Percentiles rank a stretch among this genome's conserved stretches.
These are phyloP conservation scores for Avena atlantica DNA, from an alignment of 176 grass and related monocot species.

Conservation along the genomic window DNA sequence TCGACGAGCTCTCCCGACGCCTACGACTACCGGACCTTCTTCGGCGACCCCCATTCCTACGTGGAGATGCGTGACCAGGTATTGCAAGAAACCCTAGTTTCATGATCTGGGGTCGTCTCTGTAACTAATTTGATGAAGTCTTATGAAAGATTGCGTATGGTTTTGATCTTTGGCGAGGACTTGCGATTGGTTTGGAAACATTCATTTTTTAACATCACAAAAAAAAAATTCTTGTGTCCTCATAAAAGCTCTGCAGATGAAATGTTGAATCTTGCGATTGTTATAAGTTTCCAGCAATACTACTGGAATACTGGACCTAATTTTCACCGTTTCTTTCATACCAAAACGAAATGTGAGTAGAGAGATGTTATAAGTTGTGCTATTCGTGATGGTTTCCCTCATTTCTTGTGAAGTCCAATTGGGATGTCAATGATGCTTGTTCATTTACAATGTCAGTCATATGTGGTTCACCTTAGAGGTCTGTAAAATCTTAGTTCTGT, in stretches of 20 bases:
- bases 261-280: no score
- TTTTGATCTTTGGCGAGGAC: no score
- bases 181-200: no score
- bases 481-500: no score
- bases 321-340: neutral
- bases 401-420: neutral
- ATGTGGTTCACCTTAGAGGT: no score
- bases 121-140: no score
- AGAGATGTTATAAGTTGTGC: neutral
- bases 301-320: neutral
- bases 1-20: neutral
- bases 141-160: no score
- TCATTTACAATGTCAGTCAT: neutral
- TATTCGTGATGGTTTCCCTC: neutral
- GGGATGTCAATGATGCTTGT: neutral
- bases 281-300: neutral
- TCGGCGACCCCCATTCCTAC: neutral
- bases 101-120: no score
- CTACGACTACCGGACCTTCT: neutral
- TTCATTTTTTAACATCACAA: no score
- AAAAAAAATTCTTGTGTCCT: no score
- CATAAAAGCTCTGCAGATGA: no score
- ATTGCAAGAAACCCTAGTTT: neutral
- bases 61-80: neutral
- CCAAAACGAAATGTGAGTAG: neutral